Evolutionary conservation across 768 basidiomycete species (phyloP).

Genomic region (Serendipita sp.): DNA sequence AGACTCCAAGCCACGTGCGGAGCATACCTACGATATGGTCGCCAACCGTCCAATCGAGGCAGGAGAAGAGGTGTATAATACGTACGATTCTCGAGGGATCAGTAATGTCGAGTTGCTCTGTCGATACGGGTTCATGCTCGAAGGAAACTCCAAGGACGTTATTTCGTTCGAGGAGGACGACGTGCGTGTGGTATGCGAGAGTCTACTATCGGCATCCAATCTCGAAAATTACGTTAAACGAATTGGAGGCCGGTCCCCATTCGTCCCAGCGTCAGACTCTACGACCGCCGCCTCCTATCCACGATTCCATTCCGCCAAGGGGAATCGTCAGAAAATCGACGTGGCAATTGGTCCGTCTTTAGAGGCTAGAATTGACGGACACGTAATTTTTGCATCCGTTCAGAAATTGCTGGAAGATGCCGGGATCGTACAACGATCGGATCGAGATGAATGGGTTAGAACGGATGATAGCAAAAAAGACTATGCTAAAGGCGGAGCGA

Average conservation of each 20-base stretch:
- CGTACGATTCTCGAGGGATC: slow-evolving; percentile 46
- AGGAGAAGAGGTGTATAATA: slow-evolving; percentile 52
- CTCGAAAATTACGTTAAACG: not conserved
- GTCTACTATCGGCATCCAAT: not conserved
- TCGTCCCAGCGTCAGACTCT: not conserved
- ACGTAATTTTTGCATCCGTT: too few species aligned
- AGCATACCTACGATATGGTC: slow-evolving; percentile 45
- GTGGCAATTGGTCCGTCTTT: too few species aligned
- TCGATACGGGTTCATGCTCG: slow-evolving; percentile 60
- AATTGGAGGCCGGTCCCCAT: not conserved
- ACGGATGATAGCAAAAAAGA: too few species aligned
- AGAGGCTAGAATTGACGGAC: too few species aligned
- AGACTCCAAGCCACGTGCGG: not conserved
- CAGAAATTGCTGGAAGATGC: too few species aligned
- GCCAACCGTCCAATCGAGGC: slow-evolving; percentile 34
- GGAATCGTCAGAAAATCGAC: too few species aligned
- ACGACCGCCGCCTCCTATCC: not conserved
- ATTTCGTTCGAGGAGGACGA: not conserved
- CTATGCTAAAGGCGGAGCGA: too few species aligned
- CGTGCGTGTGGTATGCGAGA: not conserved
- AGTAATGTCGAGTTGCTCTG: slow-evolving; percentile 48
- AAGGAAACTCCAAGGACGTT: slow-evolving; percentile 51
- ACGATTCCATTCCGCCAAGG: not conserved
- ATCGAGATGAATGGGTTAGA: too few species aligned
- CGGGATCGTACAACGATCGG: too few species aligned